Evolutionary conservation across 1,284 basidiomycete species (phyloP).

Genomic region (Ustilago cynodontis): DNA sequence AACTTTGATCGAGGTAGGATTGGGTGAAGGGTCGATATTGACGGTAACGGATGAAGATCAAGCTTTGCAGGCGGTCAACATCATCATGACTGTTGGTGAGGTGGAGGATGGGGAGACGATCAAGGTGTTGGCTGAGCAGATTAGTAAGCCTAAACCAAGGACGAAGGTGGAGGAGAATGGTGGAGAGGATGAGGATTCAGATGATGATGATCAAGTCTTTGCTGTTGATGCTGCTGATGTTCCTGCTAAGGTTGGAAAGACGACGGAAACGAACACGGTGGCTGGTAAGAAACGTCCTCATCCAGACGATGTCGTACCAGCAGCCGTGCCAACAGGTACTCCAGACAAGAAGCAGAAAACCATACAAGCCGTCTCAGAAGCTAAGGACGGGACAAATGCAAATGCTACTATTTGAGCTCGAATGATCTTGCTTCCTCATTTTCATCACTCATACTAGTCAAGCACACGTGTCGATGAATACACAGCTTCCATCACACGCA

Average conservation of each 20-base stretch:
- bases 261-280: neutral
- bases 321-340: neutral
- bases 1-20: slow-evolving; percentile 79
- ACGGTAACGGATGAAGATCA: slow-evolving; percentile 86
- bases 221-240: slow-evolving; percentile 1
- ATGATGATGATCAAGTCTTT: slow-evolving; percentile 5
- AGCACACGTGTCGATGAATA: neutral
- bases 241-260: neutral
- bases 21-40: slow-evolving; percentile 81
- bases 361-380: neutral
- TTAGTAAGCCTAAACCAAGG: slow-evolving; percentile 15
- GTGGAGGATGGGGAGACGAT: slow-evolving; percentile 8
- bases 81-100: slow-evolving; percentile 41
- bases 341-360: slow-evolving; percentile 31
- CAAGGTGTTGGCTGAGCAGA: slow-evolving; percentile 10
- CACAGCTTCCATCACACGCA: neutral
- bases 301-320: slow-evolving; percentile 10
- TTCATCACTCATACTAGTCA: no score
- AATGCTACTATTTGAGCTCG: slow-evolving; percentile 30
- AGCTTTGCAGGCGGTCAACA: slow-evolving; percentile 44
- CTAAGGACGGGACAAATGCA: slow-evolving; percentile 6
- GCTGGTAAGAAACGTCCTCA: slow-evolving; percentile 32
- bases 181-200: neutral
- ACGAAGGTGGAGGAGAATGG: neutral
- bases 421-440: slow-evolving; percentile 5